phyloP scores from a whole-genome alignment of 805 yeast species.

The Metschnikowia amazonensis region DNA sequence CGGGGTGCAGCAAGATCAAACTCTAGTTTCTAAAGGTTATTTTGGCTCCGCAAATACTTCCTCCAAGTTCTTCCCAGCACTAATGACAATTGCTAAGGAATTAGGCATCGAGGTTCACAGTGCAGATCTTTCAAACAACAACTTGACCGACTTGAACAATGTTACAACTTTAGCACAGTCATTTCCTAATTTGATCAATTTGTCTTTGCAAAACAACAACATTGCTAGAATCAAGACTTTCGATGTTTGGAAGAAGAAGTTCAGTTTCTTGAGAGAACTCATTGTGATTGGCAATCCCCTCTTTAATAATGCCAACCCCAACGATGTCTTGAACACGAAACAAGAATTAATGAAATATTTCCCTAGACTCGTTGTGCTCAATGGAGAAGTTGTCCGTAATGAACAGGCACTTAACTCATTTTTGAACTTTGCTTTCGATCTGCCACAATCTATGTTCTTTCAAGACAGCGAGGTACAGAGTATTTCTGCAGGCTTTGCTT shows the following conservation, averaged over 20 bases:
- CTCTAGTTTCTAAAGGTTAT: conserved; percentile 56
- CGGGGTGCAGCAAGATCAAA: conserved; percentile 60
- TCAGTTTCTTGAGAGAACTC: conserved; percentile 69
- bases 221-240: conserved; percentile 55
- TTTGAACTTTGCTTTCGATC: conserved; percentile 51
- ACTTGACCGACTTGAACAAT: conserved; percentile 54
- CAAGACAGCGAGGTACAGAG: conserved; percentile 70
- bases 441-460: conserved; percentile 68
- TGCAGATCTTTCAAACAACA: conserved; percentile 61
- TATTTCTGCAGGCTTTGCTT: conserved; percentile 70
- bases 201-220: conserved; percentile 76
- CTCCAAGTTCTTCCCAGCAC: conserved; percentile 84
- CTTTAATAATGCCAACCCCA: conserved; percentile 27
- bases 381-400: conserved; percentile 75
- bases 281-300: conserved; percentile 79
- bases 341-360: conserved; percentile 64
- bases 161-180: conserved; percentile 65
- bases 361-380: conserved; percentile 76
- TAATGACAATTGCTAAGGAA: conserved; percentile 73
- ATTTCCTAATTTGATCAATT: conserved; percentile 72
- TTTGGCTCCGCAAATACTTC: conserved; percentile 58
- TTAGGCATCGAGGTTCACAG: conserved; percentile 58
- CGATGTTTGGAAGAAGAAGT: conserved; percentile 75
- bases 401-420: conserved; percentile 54
- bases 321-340: conserved; percentile 42